These are phyloP conservation scores for Dalbergia oliveri DNA, from an alignment of 306 rosid species.

Conservation along the genomic window DNA sequence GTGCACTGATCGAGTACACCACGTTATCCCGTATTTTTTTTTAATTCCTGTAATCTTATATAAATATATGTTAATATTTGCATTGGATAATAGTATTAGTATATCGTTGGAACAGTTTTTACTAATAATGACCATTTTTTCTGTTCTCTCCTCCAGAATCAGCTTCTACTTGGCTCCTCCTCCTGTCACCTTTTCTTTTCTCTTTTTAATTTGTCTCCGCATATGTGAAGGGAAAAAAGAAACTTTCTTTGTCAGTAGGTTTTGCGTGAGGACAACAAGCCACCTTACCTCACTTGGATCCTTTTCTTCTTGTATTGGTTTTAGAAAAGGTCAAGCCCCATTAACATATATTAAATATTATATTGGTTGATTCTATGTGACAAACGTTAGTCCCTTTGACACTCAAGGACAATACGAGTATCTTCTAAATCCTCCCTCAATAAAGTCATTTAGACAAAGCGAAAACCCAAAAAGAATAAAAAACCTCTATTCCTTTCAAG, in stretches of 20 bases:
- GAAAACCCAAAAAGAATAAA: constrained; percentile 80
- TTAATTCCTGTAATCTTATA: no score
- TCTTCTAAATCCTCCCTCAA: constrained; percentile 44
- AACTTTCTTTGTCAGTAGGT: constrained; percentile 52
- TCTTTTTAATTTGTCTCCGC: constrained; percentile 22
- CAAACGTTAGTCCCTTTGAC: constrained; percentile 78
- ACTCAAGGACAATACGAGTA: constrained; percentile 86
- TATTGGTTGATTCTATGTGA: constrained; percentile 80
- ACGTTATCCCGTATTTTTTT: neutral
- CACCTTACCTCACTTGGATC: constrained; percentile 53
- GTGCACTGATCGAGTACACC: neutral
- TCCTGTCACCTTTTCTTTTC: constrained; percentile 22
- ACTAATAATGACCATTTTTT: neutral
- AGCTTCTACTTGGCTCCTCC: neutral
- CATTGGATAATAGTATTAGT: neutral
- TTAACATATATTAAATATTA: constrained; percentile 22
- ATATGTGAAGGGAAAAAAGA: constrained; percentile 56
- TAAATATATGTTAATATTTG: neutral
- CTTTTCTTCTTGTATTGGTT: constrained; percentile 63
- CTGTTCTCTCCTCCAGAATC: constrained; percentile 14
- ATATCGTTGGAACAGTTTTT: constrained; percentile 21
- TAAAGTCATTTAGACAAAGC: constrained; percentile 76
- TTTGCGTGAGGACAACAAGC: constrained; percentile 64
- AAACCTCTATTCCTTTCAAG: constrained; percentile 73
- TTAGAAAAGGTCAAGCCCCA: constrained; percentile 67